A percentile compares a stretch with the other conserved stretches of the same genome.
Conservation (phyloP, 441 rosid species). For the Rhodomyrtus psidioides region DNA sequence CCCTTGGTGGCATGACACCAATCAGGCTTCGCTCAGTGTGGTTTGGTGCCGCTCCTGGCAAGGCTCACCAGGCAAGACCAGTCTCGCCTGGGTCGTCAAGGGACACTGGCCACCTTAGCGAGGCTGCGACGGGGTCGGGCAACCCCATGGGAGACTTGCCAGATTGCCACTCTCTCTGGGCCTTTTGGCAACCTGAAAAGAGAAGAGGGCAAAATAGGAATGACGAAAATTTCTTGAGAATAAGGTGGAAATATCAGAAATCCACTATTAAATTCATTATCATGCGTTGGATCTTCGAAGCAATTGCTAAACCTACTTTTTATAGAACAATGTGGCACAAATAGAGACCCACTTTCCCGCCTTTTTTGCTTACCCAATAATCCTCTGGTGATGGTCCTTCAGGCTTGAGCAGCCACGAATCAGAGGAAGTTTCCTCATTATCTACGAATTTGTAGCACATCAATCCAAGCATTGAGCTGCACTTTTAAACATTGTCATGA, state of each 20-base stretch:
- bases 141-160: too few relatives aligned
- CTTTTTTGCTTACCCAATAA: not conserved
- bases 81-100: not conserved
- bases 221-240: not conserved
- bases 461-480: not conserved
- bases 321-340: not conserved
- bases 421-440: not conserved
- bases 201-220: not conserved
- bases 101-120: not conserved
- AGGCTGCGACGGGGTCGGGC: too few relatives aligned
- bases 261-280: not conserved
- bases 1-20: not conserved
- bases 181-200: not conserved
- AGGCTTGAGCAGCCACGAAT: not conserved
- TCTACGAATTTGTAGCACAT: not conserved
- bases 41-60: too few relatives aligned
- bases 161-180: not conserved
- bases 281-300: not conserved
- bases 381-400: not conserved
- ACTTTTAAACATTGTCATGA: not conserved
- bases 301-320: not conserved
- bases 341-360: not conserved
- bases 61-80: too few relatives aligned
- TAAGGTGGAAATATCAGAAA: not conserved
- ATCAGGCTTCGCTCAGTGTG: too few relatives aligned